Conservation (phyloP, 257 asterid genomes). For the Solanum bulbocastanum region DNA sequence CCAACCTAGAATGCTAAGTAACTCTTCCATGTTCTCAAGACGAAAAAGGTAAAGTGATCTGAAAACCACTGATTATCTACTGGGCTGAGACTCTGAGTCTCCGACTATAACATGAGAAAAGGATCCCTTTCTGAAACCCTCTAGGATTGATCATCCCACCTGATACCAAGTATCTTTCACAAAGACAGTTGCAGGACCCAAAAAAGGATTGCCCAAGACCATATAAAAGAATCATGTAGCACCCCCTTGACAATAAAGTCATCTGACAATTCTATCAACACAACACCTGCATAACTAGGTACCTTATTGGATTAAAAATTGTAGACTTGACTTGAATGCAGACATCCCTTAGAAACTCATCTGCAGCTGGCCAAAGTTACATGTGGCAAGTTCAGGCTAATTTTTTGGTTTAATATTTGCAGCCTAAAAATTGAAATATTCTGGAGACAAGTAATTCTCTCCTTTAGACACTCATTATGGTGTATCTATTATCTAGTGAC, state of each 20-base stretch:
- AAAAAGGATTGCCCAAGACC: background rate
- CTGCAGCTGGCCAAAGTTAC: background rate
- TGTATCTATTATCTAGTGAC: background rate
- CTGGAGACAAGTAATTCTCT: background rate
- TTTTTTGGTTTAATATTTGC: background rate
- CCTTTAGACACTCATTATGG: background rate
- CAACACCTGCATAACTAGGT: background rate
- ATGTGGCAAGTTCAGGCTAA: background rate
- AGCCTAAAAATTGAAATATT: background rate
- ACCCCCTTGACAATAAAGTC: background rate
- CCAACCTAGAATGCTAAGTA: background rate
- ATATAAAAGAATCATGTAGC: background rate
- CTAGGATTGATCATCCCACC: background rate
- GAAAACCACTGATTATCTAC: background rate
- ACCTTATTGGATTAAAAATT: background rate
- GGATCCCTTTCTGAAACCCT: background rate
- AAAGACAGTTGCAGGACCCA: background rate
- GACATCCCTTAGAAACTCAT: background rate
- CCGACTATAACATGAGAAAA: background rate
- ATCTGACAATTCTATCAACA: background rate
- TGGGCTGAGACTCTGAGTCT: background rate
- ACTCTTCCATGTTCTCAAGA: background rate
- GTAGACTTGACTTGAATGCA: background rate
- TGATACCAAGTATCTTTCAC: background rate
- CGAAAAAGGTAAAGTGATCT: background rate